phyloP scores from a whole-genome alignment of 2,329 filamentous ascomycete genomes.

The Diaporthe vexans region DNA sequence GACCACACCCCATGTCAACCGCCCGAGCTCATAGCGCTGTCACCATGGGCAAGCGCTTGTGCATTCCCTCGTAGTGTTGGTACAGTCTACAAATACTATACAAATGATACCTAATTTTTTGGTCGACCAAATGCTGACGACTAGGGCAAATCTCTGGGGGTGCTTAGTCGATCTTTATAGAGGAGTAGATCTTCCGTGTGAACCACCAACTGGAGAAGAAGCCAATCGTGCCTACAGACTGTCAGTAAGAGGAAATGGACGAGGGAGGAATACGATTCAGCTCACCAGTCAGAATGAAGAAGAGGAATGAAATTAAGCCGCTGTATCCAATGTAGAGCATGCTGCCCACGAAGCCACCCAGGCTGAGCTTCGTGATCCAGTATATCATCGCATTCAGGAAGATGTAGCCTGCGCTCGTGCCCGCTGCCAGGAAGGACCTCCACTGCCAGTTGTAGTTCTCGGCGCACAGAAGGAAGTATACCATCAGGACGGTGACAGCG shows the following conservation, averaged over 20 bases:
- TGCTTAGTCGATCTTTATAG: slow-evolving; percentile 94
- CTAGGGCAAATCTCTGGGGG: not conserved
- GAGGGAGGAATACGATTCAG: slow-evolving; percentile 46
- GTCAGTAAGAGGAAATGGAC: slow-evolving; percentile 41
- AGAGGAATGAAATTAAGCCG: slow-evolving; percentile 87
- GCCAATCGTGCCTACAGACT: slow-evolving; percentile 84
- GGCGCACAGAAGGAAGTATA: slow-evolving; percentile 95
- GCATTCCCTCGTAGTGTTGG: slow-evolving; percentile 29
- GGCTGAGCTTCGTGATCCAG: slow-evolving; percentile 88
- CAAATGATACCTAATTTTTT: slow-evolving; percentile 22
- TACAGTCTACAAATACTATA: slow-evolving; percentile 43
- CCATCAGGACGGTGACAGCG: slow-evolving; percentile 91
- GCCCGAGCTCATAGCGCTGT: slow-evolving; percentile 15
- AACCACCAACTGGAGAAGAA: slow-evolving; percentile 97
- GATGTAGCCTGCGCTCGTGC: slow-evolving; percentile 91
- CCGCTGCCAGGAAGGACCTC: slow-evolving; percentile 92
- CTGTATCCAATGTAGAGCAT: slow-evolving; percentile 96
- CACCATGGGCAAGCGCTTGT: too few relatives aligned
- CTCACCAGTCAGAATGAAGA: slow-evolving; percentile 95
- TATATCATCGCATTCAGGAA: slow-evolving; percentile 93
- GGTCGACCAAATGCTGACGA: not conserved
- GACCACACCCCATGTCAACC: not conserved
- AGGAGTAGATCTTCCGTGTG: slow-evolving; percentile 91
- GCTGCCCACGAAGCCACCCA: slow-evolving; percentile 86
- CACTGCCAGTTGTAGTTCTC: slow-evolving; percentile 99